phyloP scores from a whole-genome alignment of 441 rosid species.

The Eruca vesicaria region DNA sequence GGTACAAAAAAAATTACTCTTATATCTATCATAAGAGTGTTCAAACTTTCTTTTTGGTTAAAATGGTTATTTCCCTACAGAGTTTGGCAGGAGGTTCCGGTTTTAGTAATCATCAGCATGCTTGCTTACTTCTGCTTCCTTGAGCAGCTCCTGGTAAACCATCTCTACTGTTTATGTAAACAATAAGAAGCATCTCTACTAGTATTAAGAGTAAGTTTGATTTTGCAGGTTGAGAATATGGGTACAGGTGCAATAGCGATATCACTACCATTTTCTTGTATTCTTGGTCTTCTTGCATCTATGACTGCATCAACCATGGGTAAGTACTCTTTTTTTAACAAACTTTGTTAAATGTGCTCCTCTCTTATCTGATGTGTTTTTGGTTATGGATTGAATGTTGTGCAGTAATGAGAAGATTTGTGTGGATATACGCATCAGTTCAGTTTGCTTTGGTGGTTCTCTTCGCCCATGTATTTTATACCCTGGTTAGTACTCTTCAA shows the following conservation, averaged over 20 bases:
- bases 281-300: slow-evolving; percentile 84
- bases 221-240: slow-evolving; percentile 64
- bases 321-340: slow-evolving; percentile 32
- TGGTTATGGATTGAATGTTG: neutral
- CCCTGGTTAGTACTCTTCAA: slow-evolving; percentile 55
- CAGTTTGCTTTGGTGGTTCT: slow-evolving; percentile 84
- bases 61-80: slow-evolving; percentile 39
- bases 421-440: slow-evolving; percentile 80
- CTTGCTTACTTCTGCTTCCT: slow-evolving; percentile 95
- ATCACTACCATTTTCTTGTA: slow-evolving; percentile 91
- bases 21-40: neutral
- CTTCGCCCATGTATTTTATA: slow-evolving; percentile 78
- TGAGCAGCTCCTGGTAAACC: slow-evolving; percentile 84
- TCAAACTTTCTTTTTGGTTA: neutral
- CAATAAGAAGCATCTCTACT: neutral
- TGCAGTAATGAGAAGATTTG: slow-evolving; percentile 79
- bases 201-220: slow-evolving; percentile 15
- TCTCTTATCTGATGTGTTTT: slow-evolving; percentile 5
- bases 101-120: slow-evolving; percentile 89
- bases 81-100: slow-evolving; percentile 92
- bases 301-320: slow-evolving; percentile 96
- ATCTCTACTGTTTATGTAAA: neutral
- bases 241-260: slow-evolving; percentile 84
- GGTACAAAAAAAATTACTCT: slow-evolving; percentile 43
- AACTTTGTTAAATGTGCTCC: neutral